Evolutionary conservation across 306 rosid species (phyloP).

Genomic region (Casuarina equisetifolia): DNA sequence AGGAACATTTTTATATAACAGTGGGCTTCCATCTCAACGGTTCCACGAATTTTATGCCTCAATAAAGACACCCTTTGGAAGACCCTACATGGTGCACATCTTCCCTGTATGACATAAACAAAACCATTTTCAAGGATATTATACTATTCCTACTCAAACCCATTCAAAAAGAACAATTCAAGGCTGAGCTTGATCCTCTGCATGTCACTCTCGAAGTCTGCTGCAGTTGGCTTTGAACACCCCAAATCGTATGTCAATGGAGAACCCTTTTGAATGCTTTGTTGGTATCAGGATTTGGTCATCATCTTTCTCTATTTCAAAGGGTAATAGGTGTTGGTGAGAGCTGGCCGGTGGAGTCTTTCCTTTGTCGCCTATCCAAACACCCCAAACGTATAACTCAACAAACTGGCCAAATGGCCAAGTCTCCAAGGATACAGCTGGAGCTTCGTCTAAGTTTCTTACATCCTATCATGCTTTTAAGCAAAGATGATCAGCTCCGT

Average conservation of each 20-base stretch:
- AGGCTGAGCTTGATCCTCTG: slow-evolving; percentile 41
- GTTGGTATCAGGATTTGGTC: slow-evolving; percentile 16
- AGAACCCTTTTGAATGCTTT: slow-evolving; percentile 37
- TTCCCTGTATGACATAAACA: neutral
- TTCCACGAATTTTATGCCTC: neutral
- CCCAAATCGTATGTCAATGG: slow-evolving; percentile 15
- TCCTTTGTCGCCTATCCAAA: slow-evolving; percentile 35
- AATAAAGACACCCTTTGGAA: neutral
- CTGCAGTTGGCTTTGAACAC: neutral
- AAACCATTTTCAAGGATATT: too few species aligned
- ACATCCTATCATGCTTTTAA: slow-evolving; percentile 50
- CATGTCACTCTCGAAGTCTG: slow-evolving; percentile 31
- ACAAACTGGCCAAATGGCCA: slow-evolving; percentile 39
- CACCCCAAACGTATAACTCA: slow-evolving; percentile 1
- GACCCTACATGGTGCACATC: neutral
- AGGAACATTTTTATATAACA: neutral
- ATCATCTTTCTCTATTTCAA: neutral
- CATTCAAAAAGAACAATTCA: slow-evolving; percentile 11
- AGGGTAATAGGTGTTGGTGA: slow-evolving; percentile 43
- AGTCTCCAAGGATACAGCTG: slow-evolving; percentile 36
- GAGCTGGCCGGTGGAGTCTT: slow-evolving; percentile 24
- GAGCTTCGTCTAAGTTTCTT: slow-evolving; percentile 7
- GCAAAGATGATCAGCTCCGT: slow-evolving; percentile 58
- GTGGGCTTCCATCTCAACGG: too few species aligned
- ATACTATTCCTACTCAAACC: slow-evolving; percentile 25